Evolutionary conservation across 441 rosid species (phyloP), one percentile per base, ranked within the genome.

Genomic region (Populus tomentosa): DNA sequence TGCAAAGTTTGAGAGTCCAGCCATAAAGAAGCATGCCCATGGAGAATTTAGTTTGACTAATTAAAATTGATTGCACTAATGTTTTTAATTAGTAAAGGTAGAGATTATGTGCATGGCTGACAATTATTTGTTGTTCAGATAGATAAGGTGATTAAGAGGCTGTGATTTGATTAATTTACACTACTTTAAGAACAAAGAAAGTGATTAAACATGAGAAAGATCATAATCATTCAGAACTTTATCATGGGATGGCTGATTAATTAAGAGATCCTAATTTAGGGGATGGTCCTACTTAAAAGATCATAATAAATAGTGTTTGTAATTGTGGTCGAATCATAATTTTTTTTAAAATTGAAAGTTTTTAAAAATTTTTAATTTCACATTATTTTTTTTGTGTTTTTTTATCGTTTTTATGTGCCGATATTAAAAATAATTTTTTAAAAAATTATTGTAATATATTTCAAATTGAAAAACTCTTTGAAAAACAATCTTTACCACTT

Each of bases 21-120:
- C 77, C 74, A 42, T 62, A 80, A 61, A 61, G 26, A 18, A n/a
- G 23, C 9, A 7, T 14, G 23, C n/a, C n/a, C 65, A 21, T 18
- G 2, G 23, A 20, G 65, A 80, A 70, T 77, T 75, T 65, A 63
- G 50, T 68, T 71, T 75, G 73, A 73, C 38, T n/a, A n/a, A n/a
- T n/a, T 38, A 5, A 13, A 7, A 33, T 20, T 5, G 20, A 50
- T 67, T 50, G 23, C 56, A 1, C 20, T 46, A 4, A 46, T 46
- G 56, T 28, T 71, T 71, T 67, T 23, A 42, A 70, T 28, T 20
- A 62, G 71, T 28, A 78, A 72, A 76, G 30, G 18, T 59, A 59
- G 59, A 42, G n/a, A 72, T 66, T 62, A 59, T 21, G 76, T 28
- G 30, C 30, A 2, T 32, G 69, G 74, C 61, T 67, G 62, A 69